A percentile compares a stretch with the other conserved stretches of the same genome.
phyloP scores from a whole-genome alignment of 495 filamentous ascomycete genomes.

The Lasiosphaeris hirsuta region DNA sequence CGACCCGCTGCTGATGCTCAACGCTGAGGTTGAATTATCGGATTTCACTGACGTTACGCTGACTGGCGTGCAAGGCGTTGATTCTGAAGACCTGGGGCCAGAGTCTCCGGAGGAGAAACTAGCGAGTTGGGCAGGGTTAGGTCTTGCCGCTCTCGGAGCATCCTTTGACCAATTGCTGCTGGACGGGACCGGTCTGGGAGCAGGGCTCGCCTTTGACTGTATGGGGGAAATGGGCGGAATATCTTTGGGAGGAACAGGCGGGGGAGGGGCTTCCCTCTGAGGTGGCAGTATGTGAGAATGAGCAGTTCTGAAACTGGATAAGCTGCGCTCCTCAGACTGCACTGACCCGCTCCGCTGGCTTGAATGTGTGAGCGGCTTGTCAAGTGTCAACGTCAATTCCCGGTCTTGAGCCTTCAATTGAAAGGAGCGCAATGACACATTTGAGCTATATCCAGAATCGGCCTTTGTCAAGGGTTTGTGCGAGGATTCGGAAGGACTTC shows the following conservation, averaged over 20 bases:
- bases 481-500: constrained; percentile 34
- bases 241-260: constrained; percentile 34
- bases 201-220: constrained; percentile 1
- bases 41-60: constrained; percentile 28
- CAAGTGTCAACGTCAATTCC: constrained; percentile 3
- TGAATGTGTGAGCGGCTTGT: constrained; percentile 15
- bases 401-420: constrained; percentile 22
- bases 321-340: constrained; percentile 2
- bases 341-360: constrained; percentile 4
- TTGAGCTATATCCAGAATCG: constrained; percentile 57
- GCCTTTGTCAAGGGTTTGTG: constrained; percentile 47
- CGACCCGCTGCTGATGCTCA: constrained; percentile 33
- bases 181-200: constrained; percentile 6
- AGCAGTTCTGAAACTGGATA: not conserved
- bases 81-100: constrained; percentile 21
- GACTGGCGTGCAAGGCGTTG: constrained; percentile 20
- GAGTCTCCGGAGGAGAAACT: not conserved
- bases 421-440: constrained; percentile 47
- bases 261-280: constrained; percentile 24
- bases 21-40: constrained; percentile 25
- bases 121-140: constrained; percentile 4
- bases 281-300: constrained; percentile 4
- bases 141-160: not conserved
- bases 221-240: constrained; percentile 2
- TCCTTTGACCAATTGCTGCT: not conserved